These are phyloP conservation scores for Myxozyma vanderwaltii DNA, from an alignment of 805 yeast species.

Conservation along the genomic window DNA sequence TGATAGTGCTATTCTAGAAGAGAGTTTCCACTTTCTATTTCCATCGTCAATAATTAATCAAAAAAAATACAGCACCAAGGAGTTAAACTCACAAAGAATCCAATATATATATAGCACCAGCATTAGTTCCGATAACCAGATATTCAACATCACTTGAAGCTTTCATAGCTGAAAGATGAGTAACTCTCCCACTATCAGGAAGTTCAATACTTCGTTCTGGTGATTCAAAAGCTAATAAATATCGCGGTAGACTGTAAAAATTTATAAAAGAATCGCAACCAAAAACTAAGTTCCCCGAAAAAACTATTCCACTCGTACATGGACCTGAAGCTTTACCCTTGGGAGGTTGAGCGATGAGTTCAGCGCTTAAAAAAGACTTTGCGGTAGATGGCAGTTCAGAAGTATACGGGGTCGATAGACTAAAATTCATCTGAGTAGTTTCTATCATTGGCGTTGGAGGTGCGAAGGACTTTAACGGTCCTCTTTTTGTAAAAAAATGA, in stretches of 20 bases:
- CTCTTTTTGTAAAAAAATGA: constrained; percentile 18
- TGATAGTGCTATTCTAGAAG: constrained; percentile 24
- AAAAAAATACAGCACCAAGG: too few species aligned
- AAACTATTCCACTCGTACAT: constrained; percentile 25
- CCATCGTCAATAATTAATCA: not conserved
- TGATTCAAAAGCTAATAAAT: constrained; percentile 25
- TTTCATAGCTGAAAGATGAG: constrained; percentile 12
- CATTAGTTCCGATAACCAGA: constrained; percentile 23
- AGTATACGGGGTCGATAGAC: not conserved
- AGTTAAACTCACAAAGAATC: constrained; percentile 10
- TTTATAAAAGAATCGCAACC: constrained; percentile 25
- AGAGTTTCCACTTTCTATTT: constrained; percentile 15
- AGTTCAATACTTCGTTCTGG: constrained; percentile 25
- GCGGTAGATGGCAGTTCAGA: too few species aligned
- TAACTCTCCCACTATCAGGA: constrained; percentile 22
- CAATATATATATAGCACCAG: constrained; percentile 23
- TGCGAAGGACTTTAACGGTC: constrained; percentile 15
- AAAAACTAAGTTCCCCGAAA: constrained; percentile 24
- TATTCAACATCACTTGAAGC: constrained; percentile 9
- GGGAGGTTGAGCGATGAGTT: not conserved
- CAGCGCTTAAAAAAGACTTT: not conserved
- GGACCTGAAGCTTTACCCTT: constrained; percentile 23
- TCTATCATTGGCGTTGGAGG: not conserved
- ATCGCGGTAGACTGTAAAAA: constrained; percentile 25
- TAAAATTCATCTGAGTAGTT: not conserved